Base-by-base conservation (phyloP, 768 basidiomycete genomes). In the Pholiota molesta region DNA sequence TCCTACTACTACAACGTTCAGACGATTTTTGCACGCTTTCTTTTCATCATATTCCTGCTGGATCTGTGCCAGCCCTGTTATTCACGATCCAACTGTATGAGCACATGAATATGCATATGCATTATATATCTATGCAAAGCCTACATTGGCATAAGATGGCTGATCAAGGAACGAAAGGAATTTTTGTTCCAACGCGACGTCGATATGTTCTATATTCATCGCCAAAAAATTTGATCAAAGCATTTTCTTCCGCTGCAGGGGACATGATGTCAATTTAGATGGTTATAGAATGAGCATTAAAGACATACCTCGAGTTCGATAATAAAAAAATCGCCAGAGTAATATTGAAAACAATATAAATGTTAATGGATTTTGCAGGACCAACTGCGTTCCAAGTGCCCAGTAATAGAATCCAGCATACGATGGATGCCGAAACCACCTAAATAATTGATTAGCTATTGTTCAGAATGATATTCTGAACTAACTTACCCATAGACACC, bases 321-420 rank as follows among this genome's bases (percentile, higher is more conserved):
- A 73, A 60, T 87, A 85, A 76, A 99, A 99, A 80, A 99, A 99
- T 52, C 83, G 80, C 86, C 92, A 95, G 5, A 99, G 78, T 1
- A 95, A 74, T 39, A 83, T 64, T 1, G 81, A 69, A 70, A 91
- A 99, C 1, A 86, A 73, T 2, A 87, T 47, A 65, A 92, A 87
- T 14, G 87, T 87, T 16, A 95, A 31, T 0, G 91, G 85, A 71
- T 99, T 99, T 71, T 95, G 95, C 21, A 99, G 81, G 0, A 94
- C 84, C 39, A 99, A 76, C 72, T 99, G 97, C 0, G 95, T 97
- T 2, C 96, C 95, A 28, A 99, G 70, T 0, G 95, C 95, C 97
- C 97, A 99, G 74, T 97, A 99, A 74, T 92, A 97, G 79, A 98
- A 99, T 2, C 96, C 97, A 1, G 93, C 86, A 68, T 99, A 99